Base-by-base conservation (phyloP, 2,329 filamentous ascomycete genomes). In the Alternaria hordeiaustralica region DNA sequence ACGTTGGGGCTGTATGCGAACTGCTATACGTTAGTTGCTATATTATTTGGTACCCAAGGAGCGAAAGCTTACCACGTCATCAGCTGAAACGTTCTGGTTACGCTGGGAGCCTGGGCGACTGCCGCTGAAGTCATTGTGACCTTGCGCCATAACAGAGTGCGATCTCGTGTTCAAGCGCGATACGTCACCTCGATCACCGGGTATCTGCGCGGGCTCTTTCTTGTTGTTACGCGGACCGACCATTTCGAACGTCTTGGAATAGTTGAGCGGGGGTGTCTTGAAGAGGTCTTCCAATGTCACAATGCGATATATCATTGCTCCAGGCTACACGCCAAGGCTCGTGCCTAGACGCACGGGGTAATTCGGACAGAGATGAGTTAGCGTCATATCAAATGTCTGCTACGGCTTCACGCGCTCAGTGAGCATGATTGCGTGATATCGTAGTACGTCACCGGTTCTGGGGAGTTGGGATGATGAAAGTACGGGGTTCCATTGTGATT, bases 261-360 rank as follows among this genome's bases (percentile, higher is more conserved):
- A 36, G 15, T 36, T 36, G 33, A 36, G 33, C 33, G 15, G 33
- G 33, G 33, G 9, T 36, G 33, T 36, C 33, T 36, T 36, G 15
- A 36, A n/a, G 33, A 36, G 8, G 15, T 36, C 15, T 36, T 36
- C 15, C 33, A n/a, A 36, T n/a, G 33, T 36, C 33, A n/a, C 15
- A 13, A 36, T 36, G 33, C 15, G 33, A 36, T 36, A 36, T 36
- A 36, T n/a, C 15, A 36, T 36, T 66, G 63, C 23, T 71, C 63
- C 9, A 71, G 21, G 10, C 65, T 70, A 4, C 79, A 73, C 53
- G 70, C 78, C 59, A 75, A 75, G 7, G 63, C 65, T 55, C 33
- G 33, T 36, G 33, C 33, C 33, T 36, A 36, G 33, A n/a, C 33
- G 33, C 33, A 36, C 33, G 33, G 33, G 33, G 33, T n/a, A n/a